Base-by-base conservation (phyloP, 495 filamentous ascomycete species). In the Talaromyces wortmannii region DNA sequence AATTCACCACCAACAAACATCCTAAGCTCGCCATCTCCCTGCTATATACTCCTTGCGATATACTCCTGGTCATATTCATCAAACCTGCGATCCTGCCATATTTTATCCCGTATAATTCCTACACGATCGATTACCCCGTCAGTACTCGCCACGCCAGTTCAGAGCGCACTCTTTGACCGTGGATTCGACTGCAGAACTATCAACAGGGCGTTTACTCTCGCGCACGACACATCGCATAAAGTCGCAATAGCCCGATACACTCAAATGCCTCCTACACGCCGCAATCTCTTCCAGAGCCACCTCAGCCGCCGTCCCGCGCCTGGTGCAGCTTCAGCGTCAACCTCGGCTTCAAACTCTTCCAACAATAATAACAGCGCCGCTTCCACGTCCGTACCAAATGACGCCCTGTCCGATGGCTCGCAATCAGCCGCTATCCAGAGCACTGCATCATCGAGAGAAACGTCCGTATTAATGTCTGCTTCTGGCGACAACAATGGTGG, bases 261-360 rank as follows among this genome's bases (percentile, higher is more conserved):
- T 45, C 42, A 43, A 36, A 53, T 58, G 51, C 52, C 57, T n/a
- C 51, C 53, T 5, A 48, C 40, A 45, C 83, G 88, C 48, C 86
- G 87, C 55, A 90, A 88, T 63, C 80, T 91, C 29, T 92, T 91
- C 74, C 82, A 85, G 40, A 79, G 81, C 61, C 81, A 87, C 45
- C 79, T 89, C 29, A 84, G 80, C 59, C 80, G 86, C 44, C 85
- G 87, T 1, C 83, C 85, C 17, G 83, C 83, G 12, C 74, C 81
- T 13, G 59, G 63, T 17, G 61, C 56, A n/a, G 62, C 70, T 23
- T 56, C 61, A 8, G 12, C 62, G 29, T 67, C 68, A n/a, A 61
- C 52, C 42, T 62, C 68, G 15, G 57, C 67, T 10, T 64, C 70
- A 16, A 67, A 53, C 52, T 63, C 4, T n/a, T 23, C 46, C 31